These are phyloP conservation scores for Myxozyma monticola DNA, from an alignment of 805 yeast species.

Conservation along the genomic window DNA sequence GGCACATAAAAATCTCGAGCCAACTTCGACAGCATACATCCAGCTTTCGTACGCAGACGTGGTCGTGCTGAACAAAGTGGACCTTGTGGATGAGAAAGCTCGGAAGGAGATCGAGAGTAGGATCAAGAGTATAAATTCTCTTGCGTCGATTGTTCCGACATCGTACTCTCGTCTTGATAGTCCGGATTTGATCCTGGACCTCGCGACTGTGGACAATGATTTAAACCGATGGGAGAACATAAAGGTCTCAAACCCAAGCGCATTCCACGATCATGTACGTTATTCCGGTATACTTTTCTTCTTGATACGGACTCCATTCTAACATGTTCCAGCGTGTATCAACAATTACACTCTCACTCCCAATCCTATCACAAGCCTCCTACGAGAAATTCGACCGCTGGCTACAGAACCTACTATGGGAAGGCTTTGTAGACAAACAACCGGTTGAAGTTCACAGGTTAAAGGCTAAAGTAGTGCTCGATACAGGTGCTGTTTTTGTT, in stretches of 20 bases:
- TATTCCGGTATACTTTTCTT: too few species aligned
- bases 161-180: constrained; percentile 67
- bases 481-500: constrained; percentile 50
- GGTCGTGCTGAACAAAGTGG: constrained; percentile 76
- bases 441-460: constrained; percentile 59
- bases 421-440: constrained; percentile 45
- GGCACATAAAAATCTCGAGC: constrained; percentile 43
- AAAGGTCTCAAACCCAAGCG: constrained; percentile 19
- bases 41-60: constrained; percentile 91
- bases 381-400: constrained; percentile 56
- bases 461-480: constrained; percentile 68
- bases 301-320: constrained; percentile 18
- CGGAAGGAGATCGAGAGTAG: constrained; percentile 42
- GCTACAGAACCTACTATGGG: constrained; percentile 79
- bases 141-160: constrained; percentile 68
- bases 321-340: constrained; percentile 44
- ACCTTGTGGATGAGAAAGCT: constrained; percentile 43
- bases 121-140: constrained; percentile 58
- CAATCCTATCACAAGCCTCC: constrained; percentile 39
- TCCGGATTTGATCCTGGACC: constrained; percentile 65
- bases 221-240: constrained; percentile 19
- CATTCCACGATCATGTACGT: constrained; percentile 30
- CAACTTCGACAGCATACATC: constrained; percentile 76
- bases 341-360: constrained; percentile 54
- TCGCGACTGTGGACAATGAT: constrained; percentile 69